These are phyloP conservation scores for Poteriospumella lacustris DNA, from an alignment of 108 stramenopile genomes.

Conservation along the genomic window DNA sequence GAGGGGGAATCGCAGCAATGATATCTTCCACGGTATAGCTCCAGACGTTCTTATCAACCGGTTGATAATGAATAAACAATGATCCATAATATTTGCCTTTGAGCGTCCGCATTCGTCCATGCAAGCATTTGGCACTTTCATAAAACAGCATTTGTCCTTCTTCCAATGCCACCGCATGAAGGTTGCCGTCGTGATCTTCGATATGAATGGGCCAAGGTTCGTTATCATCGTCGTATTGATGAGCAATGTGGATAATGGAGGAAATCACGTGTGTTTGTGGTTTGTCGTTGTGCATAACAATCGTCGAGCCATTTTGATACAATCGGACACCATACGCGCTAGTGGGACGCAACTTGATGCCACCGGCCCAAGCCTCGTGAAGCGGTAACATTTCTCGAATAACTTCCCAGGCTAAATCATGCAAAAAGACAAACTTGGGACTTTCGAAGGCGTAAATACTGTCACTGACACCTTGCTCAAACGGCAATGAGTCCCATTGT, in stretches of 20 bases:
- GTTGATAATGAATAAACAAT: conserved; percentile 28
- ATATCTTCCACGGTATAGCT: conserved; percentile 26
- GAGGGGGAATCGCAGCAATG: background rate
- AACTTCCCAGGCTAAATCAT: background rate
- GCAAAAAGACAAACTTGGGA: background rate
- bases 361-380: conserved; percentile 22
- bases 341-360: background rate
- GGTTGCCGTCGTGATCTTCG: conserved; percentile 33
- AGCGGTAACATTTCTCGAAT: background rate
- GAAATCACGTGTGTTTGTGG: conserved; percentile 26
- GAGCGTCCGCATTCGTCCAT: conserved; percentile 21
- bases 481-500: conserved; percentile 1
- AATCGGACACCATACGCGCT: conserved; percentile 27
- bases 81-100: conserved; percentile 17
- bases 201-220: conserved; percentile 33
- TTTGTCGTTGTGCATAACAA: conserved; percentile 17
- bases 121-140: conserved; percentile 23
- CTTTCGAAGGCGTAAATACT: background rate
- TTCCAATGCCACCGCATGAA: conserved; percentile 12
- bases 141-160: conserved; percentile 13
- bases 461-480: background rate
- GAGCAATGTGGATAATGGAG: conserved; percentile 31
- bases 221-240: conserved; percentile 14
- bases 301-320: conserved; percentile 27
- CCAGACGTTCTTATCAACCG: conserved; percentile 13